Conservation (phyloP, 2,329 filamentous ascomycete species). For the Ophiosphaerella narmari region DNA sequence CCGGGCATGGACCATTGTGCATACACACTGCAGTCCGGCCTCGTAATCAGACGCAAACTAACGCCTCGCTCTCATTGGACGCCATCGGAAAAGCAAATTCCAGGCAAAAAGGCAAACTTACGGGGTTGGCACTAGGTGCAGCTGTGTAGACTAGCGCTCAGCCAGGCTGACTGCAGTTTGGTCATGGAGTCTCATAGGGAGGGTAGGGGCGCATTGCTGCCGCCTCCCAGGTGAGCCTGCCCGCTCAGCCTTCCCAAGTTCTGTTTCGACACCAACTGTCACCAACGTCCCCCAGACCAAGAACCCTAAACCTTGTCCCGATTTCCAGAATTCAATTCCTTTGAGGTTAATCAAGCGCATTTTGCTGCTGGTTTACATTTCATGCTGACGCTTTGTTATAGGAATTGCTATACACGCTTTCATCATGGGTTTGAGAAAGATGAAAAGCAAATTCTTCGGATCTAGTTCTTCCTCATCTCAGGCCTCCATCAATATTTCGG, state of each 20-base stretch:
- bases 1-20: no score
- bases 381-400: not conserved
- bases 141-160: not conserved
- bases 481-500: not conserved
- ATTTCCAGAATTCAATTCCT: no score
- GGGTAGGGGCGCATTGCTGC: not conserved
- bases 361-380: not conserved
- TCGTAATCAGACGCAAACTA: not conserved
- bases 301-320: no score
- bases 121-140: not conserved
- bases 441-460: conserved; percentile 4
- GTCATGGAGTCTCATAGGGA: not conserved
- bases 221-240: not conserved
- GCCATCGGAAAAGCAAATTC: not conserved
- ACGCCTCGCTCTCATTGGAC: not conserved
- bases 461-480: not conserved
- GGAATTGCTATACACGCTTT: not conserved
- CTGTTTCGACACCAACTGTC: no score
- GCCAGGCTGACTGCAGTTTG: not conserved
- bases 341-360: no score
- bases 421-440: conserved; percentile 1
- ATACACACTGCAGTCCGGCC: no score
- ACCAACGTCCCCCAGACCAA: no score
- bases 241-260: not conserved
- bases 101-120: not conserved